Evolutionary conservation across 208 protist genomes (phyloP), one percentile per base, ranked within the genome.

Genomic region (Leishmania major): DNA sequence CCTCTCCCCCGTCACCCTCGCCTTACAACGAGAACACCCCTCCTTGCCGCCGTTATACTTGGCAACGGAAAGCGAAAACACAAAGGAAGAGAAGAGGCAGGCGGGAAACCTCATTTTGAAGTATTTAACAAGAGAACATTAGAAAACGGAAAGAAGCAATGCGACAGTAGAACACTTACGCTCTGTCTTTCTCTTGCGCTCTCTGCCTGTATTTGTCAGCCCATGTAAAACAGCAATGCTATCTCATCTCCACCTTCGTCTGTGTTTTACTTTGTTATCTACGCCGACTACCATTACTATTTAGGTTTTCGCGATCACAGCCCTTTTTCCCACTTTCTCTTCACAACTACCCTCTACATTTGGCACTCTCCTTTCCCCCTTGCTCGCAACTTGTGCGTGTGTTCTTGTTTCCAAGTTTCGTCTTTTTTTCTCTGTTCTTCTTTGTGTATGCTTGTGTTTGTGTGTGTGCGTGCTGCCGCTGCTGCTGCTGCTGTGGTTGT

Each of bases 221-320:
- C 45, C 70, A 74, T 74, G 45, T 74, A 74, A 74, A 74, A 74
- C 35, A 74, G 70, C 70, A 55, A 55, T 74, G 70, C 70, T 51
- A 19, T 19, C 43, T 53, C 45, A 35, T 74, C 13, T 19, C 70
- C 45, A 15, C 22, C 70, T 37, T 74, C 47, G 8, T 35, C 47
- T 31, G 49, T 53, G 40, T 51, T 74, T 51, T 51, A 7, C 45
- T 47, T 49, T 35, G 11, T 28, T 51, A 15, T 35, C 17, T 74
- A 49, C 10, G 67, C 31, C 15, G 13, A 70, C 66, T 15, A 73
- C 45, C 31, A 55, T 31, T 19, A 55, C 28, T 15, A 35, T 13
- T 13, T 15, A 19, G 28, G 10, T 15, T n/a, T 31, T 47, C 6
- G 13, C 25, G 43, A 74, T 22, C 70, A 37, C 8, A 22, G n/a